Evolutionary conservation across 2,329 filamentous ascomycete genomes (phyloP), one percentile per base, ranked within the genome.

Genomic region (Colletotrichum musicola): DNA sequence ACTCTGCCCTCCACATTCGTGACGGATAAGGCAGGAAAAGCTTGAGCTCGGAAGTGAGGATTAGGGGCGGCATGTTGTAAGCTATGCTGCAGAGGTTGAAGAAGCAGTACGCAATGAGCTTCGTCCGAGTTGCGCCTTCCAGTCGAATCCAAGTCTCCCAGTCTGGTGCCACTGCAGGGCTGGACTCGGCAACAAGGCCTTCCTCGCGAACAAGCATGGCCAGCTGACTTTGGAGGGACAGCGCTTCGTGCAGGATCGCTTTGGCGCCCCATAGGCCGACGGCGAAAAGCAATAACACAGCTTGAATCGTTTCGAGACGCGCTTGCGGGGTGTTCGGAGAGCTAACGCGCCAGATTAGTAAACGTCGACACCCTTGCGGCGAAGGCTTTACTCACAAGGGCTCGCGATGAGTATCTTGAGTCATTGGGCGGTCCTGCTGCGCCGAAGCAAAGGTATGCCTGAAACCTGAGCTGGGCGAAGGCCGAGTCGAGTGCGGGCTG

Each of bases 231-330:
- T 89, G 88, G 25, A 90, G 74, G 0, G 86, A 85, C n/a, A 90
- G 74, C 0, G 88, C 85, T 69, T 90, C 88, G 62, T 88, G 85
- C 6, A 90, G 77, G 42, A 90, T 88, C 1, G 86, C 85, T 69
- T 88, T 89, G 35, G 86, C 85, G 2, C 86, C 87, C 88, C 88
- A 90, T 6, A 89, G 82, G 0, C 88, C 88, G 9, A 89, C 83
- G 0, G 86, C 86, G 71, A 89, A 89, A 4, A 90, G 82, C 1
- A 92, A 76, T 0, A 92, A 77, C 1, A 92, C 81, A 4, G 89
- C 86, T 73, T 92, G 89, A 3, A 90, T 90, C 0, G 89, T 92
- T 74, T 92, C 89, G 51, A 92, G 82, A 0, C 87, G 81, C 3
- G 87, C 84, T 72, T 88, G 86, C 0, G 86, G 86, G 0, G 86